Percentiles rank a stretch among this genome's conserved stretches.
These are phyloP conservation scores for Salix exigua DNA, from an alignment of 345 rosid species.

Conservation along the genomic window DNA sequence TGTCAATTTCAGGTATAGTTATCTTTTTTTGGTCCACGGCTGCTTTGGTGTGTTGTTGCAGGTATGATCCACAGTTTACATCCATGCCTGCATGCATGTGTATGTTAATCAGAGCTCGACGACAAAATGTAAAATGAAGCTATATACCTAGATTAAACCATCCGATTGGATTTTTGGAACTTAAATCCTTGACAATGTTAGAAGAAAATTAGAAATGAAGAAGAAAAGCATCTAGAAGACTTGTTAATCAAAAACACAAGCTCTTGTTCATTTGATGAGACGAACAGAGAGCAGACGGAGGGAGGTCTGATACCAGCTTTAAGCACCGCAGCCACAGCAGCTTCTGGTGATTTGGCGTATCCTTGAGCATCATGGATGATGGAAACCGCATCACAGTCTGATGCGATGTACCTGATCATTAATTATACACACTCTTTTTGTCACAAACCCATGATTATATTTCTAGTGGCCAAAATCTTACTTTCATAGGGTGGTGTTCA, in stretches of 20 bases:
- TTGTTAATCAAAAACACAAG: conserved; percentile 1
- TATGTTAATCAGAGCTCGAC: not conserved
- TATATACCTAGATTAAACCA: too few relatives aligned
- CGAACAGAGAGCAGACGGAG: not conserved
- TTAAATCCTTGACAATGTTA: too few relatives aligned
- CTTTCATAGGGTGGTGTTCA: too few relatives aligned
- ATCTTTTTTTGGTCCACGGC: conserved; percentile 67
- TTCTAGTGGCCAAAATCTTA: too few relatives aligned
- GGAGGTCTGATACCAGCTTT: conserved; percentile 55
- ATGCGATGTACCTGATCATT: conserved; percentile 62
- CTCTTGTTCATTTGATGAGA: conserved; percentile 5
- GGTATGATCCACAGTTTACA: conserved; percentile 72
- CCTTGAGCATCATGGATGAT: conserved; percentile 58
- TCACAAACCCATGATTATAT: too few relatives aligned
- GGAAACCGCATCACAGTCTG: conserved; percentile 86
- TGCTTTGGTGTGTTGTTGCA: conserved; percentile 57
- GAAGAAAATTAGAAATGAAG: too few relatives aligned
- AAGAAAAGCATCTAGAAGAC: too few relatives aligned
- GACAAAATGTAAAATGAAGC: not conserved
- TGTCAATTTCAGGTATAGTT: conserved; percentile 48
- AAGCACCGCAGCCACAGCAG: conserved; percentile 73
- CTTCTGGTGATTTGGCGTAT: conserved; percentile 73
- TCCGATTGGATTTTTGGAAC: too few relatives aligned
- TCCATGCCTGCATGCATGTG: conserved; percentile 75
- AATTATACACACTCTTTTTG: not conserved